Base-by-base conservation (phyloP, 2,329 filamentous ascomycete genomes). In the Sordariomycetes sp. region DNA sequence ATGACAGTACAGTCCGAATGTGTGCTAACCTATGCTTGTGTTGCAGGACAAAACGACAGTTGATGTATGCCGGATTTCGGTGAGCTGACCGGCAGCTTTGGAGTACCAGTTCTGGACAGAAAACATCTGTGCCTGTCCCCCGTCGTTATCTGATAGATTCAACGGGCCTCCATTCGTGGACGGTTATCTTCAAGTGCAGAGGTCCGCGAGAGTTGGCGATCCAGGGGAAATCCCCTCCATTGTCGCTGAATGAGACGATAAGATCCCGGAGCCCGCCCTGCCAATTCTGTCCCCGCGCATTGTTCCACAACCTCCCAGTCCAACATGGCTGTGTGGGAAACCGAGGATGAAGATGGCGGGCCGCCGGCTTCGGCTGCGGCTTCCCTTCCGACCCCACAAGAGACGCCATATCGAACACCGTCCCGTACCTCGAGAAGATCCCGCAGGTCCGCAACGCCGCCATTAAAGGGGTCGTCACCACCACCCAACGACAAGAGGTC, bases 371-470 rank as follows among this genome's bases (percentile, higher is more conserved):
- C 76, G 62, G 78, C 80, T 63, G 76, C 76, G 62, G 77, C 82
- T 64, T 76, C 81, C 53, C 75, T 91, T 60, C 87, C 90, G 34
- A 86, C 87, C 40, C 86, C 89, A 12, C 79, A 80, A 40, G 85
- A 87, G 62, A 88, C 87, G 28, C 87, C 87, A 22, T 89, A 89
- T 65, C 80, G 86, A 64, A 87, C 86, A 8, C 83, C 86, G 56
- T 92, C 90, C 28, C 81, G 85, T 64, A 77, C 65, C 50, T 82
- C 80, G 22, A 79, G 71, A 61, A 75, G 80, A 55, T 89, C 88
- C 10, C 80, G 83, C 60, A 82, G 86, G 58, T 88, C 87, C 28
- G 75, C 79, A 46, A 89, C 89, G 35, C 83, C 89, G 48, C 81
- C 82, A 1, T 74, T 70, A 7, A 67, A 70, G 24, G 75, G 78